Percentiles rank a stretch among this genome's conserved stretches.
Conservation (phyloP, 1,284 basidiomycete species). For the Marasmius sp. region DNA sequence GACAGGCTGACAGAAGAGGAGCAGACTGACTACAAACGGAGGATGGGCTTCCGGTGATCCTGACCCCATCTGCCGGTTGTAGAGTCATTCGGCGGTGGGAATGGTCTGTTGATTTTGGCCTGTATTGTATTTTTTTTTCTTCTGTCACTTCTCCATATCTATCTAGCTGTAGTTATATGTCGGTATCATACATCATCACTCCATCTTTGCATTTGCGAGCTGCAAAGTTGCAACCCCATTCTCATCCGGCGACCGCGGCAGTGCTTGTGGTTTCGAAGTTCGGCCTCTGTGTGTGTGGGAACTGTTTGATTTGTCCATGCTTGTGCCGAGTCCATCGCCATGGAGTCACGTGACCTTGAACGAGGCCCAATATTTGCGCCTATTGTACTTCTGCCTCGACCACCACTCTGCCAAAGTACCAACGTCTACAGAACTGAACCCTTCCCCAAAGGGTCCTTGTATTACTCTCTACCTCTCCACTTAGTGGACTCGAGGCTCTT, state of each 20-base stretch:
- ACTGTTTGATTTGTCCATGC: background rate
- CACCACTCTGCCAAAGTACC: background rate
- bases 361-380: constrained; percentile 2
- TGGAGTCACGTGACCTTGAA: background rate
- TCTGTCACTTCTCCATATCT: too few species aligned
- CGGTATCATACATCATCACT: too few species aligned
- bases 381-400: constrained; percentile 7
- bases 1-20: constrained; percentile 84
- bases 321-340: background rate
- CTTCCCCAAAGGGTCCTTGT: background rate
- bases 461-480: constrained; percentile 7
- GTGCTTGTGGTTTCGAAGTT: too few species aligned
- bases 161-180: too few species aligned
- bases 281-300: too few species aligned
- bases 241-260: too few species aligned
- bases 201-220: too few species aligned
- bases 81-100: background rate
- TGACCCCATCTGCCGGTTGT: background rate
- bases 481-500: constrained; percentile 19
- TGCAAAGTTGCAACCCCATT: too few species aligned
- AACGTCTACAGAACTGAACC: constrained; percentile 1
- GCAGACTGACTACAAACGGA: constrained; percentile 80
- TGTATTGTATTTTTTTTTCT: too few species aligned
- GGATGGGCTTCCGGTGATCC: constrained; percentile 78
- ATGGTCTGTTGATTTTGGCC: too few species aligned